A percentile compares a stretch with the other conserved stretches of the same genome.
phyloP scores from a whole-genome alignment of 305 asterid genomes.

The Fraxinus paxiana region DNA sequence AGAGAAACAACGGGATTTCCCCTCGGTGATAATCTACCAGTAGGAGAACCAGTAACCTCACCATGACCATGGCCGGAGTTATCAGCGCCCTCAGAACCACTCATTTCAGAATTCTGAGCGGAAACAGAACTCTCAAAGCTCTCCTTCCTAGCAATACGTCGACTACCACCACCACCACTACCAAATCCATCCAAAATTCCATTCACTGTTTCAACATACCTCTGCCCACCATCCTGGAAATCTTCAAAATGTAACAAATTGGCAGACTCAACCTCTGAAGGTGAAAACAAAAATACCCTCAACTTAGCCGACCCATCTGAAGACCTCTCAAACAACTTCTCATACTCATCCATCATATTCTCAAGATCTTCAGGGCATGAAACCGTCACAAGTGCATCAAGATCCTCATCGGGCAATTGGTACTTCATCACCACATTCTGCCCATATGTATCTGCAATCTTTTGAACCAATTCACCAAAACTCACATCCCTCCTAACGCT shows the following conservation, averaged over 20 bases:
- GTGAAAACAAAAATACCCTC: slow-evolving; percentile 77
- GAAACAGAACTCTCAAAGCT: slow-evolving; percentile 68
- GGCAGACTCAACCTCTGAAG: slow-evolving; percentile 63
- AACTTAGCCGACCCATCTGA: slow-evolving; percentile 78
- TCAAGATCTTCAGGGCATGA: slow-evolving; percentile 89
- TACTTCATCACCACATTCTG: slow-evolving; percentile 73
- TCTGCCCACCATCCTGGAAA: slow-evolving; percentile 66
- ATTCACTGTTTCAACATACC: slow-evolving; percentile 86
- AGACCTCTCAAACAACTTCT: slow-evolving; percentile 67
- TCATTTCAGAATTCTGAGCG: slow-evolving; percentile 57
- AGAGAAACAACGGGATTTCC: slow-evolving; percentile 37
- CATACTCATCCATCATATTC: slow-evolving; percentile 97
- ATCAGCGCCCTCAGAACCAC: slow-evolving; percentile 61
- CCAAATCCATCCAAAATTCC: slow-evolving; percentile 52
- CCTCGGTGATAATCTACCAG: slow-evolving; percentile 45
- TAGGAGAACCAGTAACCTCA: slow-evolving; percentile 44
- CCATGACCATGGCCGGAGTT: slow-evolving; percentile 35
- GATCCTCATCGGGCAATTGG: slow-evolving; percentile 93
- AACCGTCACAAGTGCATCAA: slow-evolving; percentile 90
- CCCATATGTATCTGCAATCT: slow-evolving; percentile 52
- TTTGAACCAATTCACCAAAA: slow-evolving; percentile 56
- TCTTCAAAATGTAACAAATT: slow-evolving; percentile 42
- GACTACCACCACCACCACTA: slow-evolving; percentile 31
- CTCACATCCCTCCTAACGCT: slow-evolving; percentile 59
- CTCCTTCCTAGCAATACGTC: slow-evolving; percentile 55